Conservation (phyloP, 1,139 yeast genomes). For the Taphrina populina region DNA sequence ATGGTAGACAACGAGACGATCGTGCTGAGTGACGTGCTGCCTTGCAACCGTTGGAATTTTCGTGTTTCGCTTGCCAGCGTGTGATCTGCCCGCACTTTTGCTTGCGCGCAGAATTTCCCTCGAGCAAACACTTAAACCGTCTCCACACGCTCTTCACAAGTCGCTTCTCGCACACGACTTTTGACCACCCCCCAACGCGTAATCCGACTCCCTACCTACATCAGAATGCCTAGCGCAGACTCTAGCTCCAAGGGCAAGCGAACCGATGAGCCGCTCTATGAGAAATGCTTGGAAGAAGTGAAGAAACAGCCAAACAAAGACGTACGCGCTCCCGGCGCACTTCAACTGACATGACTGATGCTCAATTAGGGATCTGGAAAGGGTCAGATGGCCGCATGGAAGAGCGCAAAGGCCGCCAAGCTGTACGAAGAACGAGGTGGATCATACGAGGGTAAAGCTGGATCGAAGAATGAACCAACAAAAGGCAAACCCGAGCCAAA, state of each 20-base stretch:
- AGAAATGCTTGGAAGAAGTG: constrained; percentile 28
- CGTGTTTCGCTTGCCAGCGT: too few relatives aligned
- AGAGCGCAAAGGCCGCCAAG: constrained; percentile 29
- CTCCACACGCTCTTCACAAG: too few relatives aligned
- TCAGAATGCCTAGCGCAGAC: constrained; percentile 30
- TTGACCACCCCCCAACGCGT: too few relatives aligned
- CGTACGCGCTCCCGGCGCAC: neutral
- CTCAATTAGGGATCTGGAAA: constrained; percentile 32
- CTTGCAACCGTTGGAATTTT: too few relatives aligned
- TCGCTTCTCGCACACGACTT: too few relatives aligned
- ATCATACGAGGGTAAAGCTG: constrained; percentile 29
- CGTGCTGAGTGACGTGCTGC: too few relatives aligned
- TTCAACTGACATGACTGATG: too few relatives aligned
- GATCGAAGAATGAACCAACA: constrained; percentile 27
- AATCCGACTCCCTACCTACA: too few relatives aligned
- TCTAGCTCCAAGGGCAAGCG: constrained; percentile 29
- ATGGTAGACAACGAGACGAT: too few relatives aligned
- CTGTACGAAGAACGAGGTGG: constrained; percentile 32
- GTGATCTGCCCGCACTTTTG: too few relatives aligned
- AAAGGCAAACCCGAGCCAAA: constrained; percentile 27
- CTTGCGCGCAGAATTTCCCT: too few relatives aligned
- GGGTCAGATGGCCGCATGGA: constrained; percentile 33
- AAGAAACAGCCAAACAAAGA: constrained; percentile 28
- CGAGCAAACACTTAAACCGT: too few relatives aligned
- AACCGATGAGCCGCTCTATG: constrained; percentile 30